Evolutionary conservation across 805 yeast genomes (phyloP).

Genomic region (Yamadazyma takamatsuzukensis): DNA sequence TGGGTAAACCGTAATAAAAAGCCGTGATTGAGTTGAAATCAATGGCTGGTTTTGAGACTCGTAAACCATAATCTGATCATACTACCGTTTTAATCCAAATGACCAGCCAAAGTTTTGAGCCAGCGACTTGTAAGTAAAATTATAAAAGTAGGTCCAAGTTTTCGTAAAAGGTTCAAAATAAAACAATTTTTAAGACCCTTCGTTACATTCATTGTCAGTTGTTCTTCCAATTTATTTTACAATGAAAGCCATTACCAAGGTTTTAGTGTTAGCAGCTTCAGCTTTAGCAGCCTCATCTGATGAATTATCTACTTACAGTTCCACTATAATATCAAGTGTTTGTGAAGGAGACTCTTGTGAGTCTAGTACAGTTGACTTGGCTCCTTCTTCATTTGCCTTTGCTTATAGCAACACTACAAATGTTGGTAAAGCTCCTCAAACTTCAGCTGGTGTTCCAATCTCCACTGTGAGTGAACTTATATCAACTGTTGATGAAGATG

Average conservation of each 20-base stretch:
- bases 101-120: too few relatives aligned
- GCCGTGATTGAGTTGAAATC: too few relatives aligned
- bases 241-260: slow-evolving; percentile 6
- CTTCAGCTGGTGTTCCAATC: slow-evolving; percentile 3
- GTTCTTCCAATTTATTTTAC: background rate
- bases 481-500: slow-evolving; percentile 3
- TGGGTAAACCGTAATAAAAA: too few relatives aligned
- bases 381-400: slow-evolving; percentile 19
- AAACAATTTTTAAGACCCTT: too few relatives aligned
- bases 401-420: slow-evolving; percentile 14
- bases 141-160: too few relatives aligned
- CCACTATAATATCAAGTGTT: slow-evolving; percentile 16
- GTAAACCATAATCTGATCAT: too few relatives aligned
- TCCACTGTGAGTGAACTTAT: slow-evolving; percentile 1
- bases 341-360: slow-evolving; percentile 6
- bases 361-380: slow-evolving; percentile 10
- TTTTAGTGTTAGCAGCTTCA: slow-evolving; percentile 15
- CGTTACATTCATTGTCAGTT: too few relatives aligned
- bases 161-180: too few relatives aligned
- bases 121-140: too few relatives aligned
- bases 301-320: slow-evolving; percentile 16
- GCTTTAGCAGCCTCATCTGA: slow-evolving; percentile 20
- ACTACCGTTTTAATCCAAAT: too few relatives aligned
- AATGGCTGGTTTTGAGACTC: too few relatives aligned
- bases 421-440: slow-evolving; percentile 13